Evolutionary conservation across 2,329 filamentous ascomycete species (phyloP).

Genomic region (Fusarium coffeatum): DNA sequence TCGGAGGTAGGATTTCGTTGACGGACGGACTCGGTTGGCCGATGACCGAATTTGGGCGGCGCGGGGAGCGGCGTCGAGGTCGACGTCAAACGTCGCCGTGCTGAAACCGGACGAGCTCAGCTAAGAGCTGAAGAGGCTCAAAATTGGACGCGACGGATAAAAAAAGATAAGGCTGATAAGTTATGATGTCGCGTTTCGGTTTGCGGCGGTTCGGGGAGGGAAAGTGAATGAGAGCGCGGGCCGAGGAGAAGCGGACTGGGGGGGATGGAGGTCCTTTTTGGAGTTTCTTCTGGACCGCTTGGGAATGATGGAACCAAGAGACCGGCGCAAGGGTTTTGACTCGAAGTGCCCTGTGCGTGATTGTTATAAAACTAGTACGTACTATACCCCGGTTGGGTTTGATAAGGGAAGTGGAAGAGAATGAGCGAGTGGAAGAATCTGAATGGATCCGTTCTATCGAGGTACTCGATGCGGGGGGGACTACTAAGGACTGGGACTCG

Average conservation of each 20-base stretch:
- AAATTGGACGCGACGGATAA: conserved; percentile 5
- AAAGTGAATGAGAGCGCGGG: conserved; percentile 40
- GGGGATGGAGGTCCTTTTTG: conserved; percentile 44
- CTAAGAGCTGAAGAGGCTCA: conserved; percentile 15
- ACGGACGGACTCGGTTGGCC: conserved; percentile 10
- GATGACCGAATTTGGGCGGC: conserved; percentile 20
- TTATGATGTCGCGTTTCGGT: conserved; percentile 46
- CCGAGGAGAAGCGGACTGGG: conserved; percentile 45
- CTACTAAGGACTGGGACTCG: background rate
- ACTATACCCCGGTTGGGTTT: conserved; percentile 11
- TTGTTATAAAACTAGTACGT: conserved; percentile 24
- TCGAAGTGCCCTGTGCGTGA: conserved; percentile 26
- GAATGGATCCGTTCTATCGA: conserved; percentile 18
- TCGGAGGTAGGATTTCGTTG: conserved; percentile 11
- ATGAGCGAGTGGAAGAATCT: conserved; percentile 12
- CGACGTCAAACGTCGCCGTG: conserved; percentile 19
- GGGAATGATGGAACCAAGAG: background rate
- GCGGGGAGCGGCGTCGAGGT: conserved; percentile 19
- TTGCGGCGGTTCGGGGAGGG: conserved; percentile 52
- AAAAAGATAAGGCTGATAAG: conserved; percentile 26
- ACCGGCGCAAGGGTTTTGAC: conserved; percentile 25
- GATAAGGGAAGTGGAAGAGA: background rate
- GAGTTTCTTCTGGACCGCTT: conserved; percentile 36
- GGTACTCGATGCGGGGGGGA: conserved; percentile 24
- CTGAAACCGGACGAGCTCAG: conserved; percentile 25